Conservation (phyloP, 352 stramenopile species). For the Pythium coloratum region DNA sequence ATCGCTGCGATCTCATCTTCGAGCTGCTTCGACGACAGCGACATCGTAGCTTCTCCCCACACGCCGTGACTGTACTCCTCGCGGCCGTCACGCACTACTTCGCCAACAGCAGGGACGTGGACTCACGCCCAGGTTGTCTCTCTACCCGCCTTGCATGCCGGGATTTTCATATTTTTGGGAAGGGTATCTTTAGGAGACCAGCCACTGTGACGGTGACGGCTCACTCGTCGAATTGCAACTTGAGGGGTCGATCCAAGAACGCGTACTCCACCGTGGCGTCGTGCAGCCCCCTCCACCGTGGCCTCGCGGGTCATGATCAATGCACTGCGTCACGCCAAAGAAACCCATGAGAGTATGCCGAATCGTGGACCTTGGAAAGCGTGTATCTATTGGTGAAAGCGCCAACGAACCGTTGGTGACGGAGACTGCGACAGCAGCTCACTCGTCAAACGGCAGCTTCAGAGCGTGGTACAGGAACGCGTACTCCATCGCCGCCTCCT, state of each 20-base stretch:
- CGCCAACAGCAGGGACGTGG: background rate
- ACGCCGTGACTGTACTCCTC: background rate
- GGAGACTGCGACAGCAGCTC: background rate
- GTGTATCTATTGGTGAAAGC: background rate
- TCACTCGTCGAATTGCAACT: constrained; percentile 40
- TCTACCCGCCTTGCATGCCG: background rate
- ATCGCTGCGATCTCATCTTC: constrained; percentile 62
- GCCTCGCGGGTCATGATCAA: too few species aligned
- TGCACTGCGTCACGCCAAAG: too few species aligned
- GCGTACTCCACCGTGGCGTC: constrained; percentile 78
- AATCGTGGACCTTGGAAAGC: too few species aligned
- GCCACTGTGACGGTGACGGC: background rate
- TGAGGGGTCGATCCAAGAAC: constrained; percentile 72
- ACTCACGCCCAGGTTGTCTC: background rate
- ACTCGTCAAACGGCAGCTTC: constrained; percentile 40
- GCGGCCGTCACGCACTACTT: too few species aligned
- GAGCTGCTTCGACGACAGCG: constrained; percentile 39
- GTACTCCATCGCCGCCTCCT: constrained; percentile 80
- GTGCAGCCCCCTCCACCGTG: constrained; percentile 32
- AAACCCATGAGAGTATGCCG: too few species aligned
- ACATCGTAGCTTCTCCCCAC: constrained; percentile 31
- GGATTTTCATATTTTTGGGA: constrained; percentile 3
- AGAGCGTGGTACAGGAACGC: constrained; percentile 82
- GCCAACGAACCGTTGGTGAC: too few species aligned
- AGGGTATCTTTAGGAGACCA: background rate